Evolutionary conservation across 164 flowering plant genomes (phyloP), one percentile per base, ranked within the genome.

Genomic region (Stephania japonica): DNA sequence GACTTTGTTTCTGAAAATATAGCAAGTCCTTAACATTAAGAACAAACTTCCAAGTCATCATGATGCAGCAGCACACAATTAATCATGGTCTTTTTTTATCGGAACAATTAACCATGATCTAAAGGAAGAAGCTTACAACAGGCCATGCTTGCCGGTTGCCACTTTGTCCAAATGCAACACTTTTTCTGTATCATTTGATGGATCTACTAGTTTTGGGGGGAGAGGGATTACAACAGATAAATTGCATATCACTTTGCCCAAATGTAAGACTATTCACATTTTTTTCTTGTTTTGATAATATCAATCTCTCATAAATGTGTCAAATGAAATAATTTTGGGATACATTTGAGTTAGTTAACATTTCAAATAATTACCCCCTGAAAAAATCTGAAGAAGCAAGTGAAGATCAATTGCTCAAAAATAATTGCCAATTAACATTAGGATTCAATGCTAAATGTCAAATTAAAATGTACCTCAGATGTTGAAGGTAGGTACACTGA

Each of bases 401-500:
- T 47, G 53, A 47, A 47, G 53, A 47, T 12, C 16, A 16, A 47
- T 47, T 9, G 1, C 38, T 12, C 7, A 1, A 27, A 24, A 5
- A 41, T 3, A 68, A 67, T 10, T 21, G 13, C 23, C 70, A 68
- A 9, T 42, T n/a, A 66, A 66, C n/a, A 13, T 68, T 41, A 21
- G 21, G 24, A 68, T 41, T 68, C 26, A 68, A 71, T 18, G 38
- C 11, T 41, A 21, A 11, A 74, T 24, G 41, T 53, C 4, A 18
- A 42, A 68, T 16, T 16, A 41, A 67, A 21, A 38, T 27, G 21
- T 71, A 92, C 99, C 96, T 89, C 94, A 24, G 85, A 76, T 70
- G 90, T 88, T 75, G 94, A 81, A 67, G 86, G 84, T 73, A 93
- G 78, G 73, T 65, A 67, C 6, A 89, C 84, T 72, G 96, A 90